Conservation (phyloP, 495 filamentous ascomycete species). For the Immersiella caudata region DNA sequence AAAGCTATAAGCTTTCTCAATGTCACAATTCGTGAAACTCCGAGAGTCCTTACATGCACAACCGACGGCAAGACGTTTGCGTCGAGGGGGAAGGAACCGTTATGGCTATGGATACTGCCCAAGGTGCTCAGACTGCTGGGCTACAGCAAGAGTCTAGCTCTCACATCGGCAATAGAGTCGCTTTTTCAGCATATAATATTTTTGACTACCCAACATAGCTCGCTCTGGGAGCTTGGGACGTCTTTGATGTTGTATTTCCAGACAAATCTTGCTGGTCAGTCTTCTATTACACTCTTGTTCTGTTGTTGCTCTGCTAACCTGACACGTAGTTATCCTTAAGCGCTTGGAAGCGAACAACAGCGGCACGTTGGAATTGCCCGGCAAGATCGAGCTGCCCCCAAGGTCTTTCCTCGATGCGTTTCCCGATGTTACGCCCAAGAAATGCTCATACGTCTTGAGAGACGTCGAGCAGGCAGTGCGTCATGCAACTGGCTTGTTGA, state of each 20-base stretch:
- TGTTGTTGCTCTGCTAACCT: background rate
- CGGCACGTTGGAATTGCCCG: background rate
- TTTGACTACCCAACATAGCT: conserved; percentile 39
- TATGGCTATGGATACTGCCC: conserved; percentile 80
- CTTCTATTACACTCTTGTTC: conserved; percentile 1
- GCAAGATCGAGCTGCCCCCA: conserved; percentile 32
- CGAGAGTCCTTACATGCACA: conserved; percentile 63
- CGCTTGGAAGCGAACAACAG: conserved; percentile 13
- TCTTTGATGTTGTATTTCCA: conserved; percentile 49
- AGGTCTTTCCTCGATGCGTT: conserved; percentile 23
- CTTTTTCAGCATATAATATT: conserved; percentile 53
- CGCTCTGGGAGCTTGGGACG: conserved; percentile 51
- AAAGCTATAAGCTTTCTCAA: conserved; percentile 66
- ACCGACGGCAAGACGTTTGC: conserved; percentile 41
- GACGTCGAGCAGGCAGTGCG: conserved; percentile 33
- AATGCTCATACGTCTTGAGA: conserved; percentile 25
- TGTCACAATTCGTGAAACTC: conserved; percentile 71
- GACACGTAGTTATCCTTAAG: conserved; percentile 28
- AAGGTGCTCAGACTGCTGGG: conserved; percentile 62
- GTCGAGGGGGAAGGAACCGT: conserved; percentile 59
- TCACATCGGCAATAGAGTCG: conserved; percentile 52
- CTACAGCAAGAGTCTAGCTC: conserved; percentile 41
- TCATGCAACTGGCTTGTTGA: conserved; percentile 30
- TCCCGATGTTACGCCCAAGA: conserved; percentile 15
- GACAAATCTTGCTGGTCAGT: conserved; percentile 44